Evolutionary conservation across 371 early-diverging fungal species (phyloP), one percentile per base, ranked within the genome.

Genomic region (Mortierella sp.): DNA sequence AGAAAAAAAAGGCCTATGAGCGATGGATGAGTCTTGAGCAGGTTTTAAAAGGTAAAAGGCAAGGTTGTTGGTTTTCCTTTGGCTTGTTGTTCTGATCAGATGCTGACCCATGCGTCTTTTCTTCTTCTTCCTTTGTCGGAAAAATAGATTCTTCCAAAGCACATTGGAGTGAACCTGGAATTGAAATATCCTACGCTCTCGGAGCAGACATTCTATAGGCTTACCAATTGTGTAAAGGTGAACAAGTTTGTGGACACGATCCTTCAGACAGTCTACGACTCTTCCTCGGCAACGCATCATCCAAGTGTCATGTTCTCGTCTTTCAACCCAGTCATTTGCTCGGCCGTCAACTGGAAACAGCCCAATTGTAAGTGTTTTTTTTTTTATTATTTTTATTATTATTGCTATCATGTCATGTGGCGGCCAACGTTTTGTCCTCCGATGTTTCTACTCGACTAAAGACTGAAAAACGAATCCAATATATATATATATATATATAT

Each of bases 321-420:
- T 0, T 94, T 95, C 83, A 95, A 95, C 77, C 95, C 97, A n/a
- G 83, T 89, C 18, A 91, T 96, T 7, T 98, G 98, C 83, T 93
- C 93, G 46, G 92, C 95, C 5, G 82, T 97, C 57, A 98, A 95
- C 82, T 97, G 97, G 98, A 98, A 98, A 82, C 98, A 98, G 75
- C 97, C 98, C 37, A 97, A 97, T 80, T 98, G 89, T 92, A 83
- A 82, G 90, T 85, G 37, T 37, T 5, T 9, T 37, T 5, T 37
- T 9, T 9, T 37, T 9, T 37, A 37, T 9, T 37, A 3, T 37
- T 37, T 37, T 5, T 9, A 3, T 9, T 5, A 5, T 37, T 5
- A 9, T 37, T 9, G 37, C 37, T 9, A 37, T n/a, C n/a, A n/a
- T n/a, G n/a, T n/a, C n/a, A n/a, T n/a, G n/a, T n/a, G n/a, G n/a